A percentile compares a stretch with the other conserved stretches of the same genome.
phyloP scores from a whole-genome alignment of 768 basidiomycete genomes.

The Psilocybe tampanensis region DNA sequence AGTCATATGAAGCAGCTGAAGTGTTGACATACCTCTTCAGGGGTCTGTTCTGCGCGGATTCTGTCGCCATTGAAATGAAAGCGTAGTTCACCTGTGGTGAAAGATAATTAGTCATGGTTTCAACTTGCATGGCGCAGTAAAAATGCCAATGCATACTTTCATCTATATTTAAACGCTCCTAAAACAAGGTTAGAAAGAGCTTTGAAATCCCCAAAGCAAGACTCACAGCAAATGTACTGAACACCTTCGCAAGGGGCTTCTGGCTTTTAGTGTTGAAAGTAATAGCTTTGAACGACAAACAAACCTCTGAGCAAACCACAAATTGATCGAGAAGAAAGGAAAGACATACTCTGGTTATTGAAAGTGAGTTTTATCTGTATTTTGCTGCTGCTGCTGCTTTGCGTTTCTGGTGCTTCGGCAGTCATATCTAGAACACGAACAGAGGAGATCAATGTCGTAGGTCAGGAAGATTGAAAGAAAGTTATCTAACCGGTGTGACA shows the following conservation, averaged over 20 bases:
- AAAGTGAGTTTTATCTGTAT: slow-evolving; percentile 17
- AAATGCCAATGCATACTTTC: slow-evolving; percentile 2
- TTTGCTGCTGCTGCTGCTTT: slow-evolving; percentile 5
- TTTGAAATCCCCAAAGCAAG: neutral
- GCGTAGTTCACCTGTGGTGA: slow-evolving; percentile 6
- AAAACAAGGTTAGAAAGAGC: neutral
- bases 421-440: too few relatives aligned
- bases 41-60: slow-evolving; percentile 16
- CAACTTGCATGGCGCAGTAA: too few relatives aligned
- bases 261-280: slow-evolving; percentile 18
- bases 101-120: neutral
- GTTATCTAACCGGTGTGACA: too few relatives aligned
- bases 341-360: slow-evolving; percentile 16
- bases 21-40: slow-evolving; percentile 7
- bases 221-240: slow-evolving; percentile 23
- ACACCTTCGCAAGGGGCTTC: slow-evolving; percentile 21
- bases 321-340: neutral
- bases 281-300: slow-evolving; percentile 10
- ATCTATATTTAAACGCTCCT: slow-evolving; percentile 16
- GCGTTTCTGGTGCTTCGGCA: slow-evolving; percentile 5
- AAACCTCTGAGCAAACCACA: neutral
- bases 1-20: neutral
- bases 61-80: slow-evolving; percentile 9
- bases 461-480: neutral
- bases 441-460: too few relatives aligned